Percentiles rank a stretch among this genome's conserved stretches.
Evolutionary conservation across 148 eudicot species (phyloP).

Genomic region (Arbutus unedo): DNA sequence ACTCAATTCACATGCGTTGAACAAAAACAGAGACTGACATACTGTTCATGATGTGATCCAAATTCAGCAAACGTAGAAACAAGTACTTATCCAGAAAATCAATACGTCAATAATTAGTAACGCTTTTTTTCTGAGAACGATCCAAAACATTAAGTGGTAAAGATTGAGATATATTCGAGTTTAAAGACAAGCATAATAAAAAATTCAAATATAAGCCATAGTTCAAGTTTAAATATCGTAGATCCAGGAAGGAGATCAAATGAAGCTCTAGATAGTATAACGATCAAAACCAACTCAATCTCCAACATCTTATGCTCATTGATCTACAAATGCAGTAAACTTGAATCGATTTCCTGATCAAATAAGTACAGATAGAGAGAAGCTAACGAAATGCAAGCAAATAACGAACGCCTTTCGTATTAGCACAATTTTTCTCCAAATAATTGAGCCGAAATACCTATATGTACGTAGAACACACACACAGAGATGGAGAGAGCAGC

Average conservation of each 20-base stretch:
- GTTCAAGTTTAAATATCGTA: background rate
- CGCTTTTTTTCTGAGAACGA: background rate
- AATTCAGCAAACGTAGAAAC: background rate
- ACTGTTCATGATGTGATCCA: background rate
- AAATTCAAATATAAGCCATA: background rate
- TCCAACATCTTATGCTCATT: background rate
- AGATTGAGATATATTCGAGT: background rate
- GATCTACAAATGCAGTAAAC: background rate
- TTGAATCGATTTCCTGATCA: background rate
- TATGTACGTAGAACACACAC: background rate
- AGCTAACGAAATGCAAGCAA: background rate
- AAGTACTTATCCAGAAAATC: background rate
- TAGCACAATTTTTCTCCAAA: background rate
- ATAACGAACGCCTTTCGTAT: background rate
- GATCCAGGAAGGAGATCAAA: background rate
- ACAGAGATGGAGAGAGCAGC: background rate
- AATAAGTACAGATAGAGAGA: background rate
- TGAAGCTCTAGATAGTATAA: background rate
- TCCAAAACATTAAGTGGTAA: background rate
- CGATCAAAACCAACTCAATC: background rate
- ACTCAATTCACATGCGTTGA: background rate
- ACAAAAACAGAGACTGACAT: slow-evolving; percentile 3
- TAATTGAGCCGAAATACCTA: background rate
- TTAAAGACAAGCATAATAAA: background rate
- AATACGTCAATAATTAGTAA: background rate